Evolutionary conservation across 179 eudicot species (phyloP), one percentile per base, ranked within the genome.

Genomic region (Silene noctiflora): DNA sequence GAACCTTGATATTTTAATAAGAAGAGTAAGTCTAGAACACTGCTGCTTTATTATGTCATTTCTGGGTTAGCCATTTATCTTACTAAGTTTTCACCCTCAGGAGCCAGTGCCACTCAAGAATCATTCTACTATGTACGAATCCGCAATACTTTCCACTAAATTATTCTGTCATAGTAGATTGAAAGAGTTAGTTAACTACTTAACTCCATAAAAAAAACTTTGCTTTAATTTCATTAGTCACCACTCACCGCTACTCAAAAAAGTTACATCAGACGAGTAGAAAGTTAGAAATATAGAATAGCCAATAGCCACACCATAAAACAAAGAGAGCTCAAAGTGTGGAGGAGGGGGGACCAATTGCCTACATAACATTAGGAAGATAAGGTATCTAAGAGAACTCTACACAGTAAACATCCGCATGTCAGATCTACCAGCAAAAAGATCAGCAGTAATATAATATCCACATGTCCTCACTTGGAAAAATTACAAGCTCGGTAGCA

Each of bases 401-500:
- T 24, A 53, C 4, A 46, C 8, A 53, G 60, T 67, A 53, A 53
- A 71, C 44, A 25, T 22, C 31, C 4, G 24, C 20, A 3, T 46
- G 33, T 29, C 19, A 69, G 12, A 33, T 22, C 19, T 46, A 46
- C 60, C 12, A 46, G 9, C 59, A 69, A 44, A 22, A 20, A 20
- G 58, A 21, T 21, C 33, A 44, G 59, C 59, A 21, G 10, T 69
- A 27, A 1, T 46, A 46, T 46, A 21, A 69, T 5, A 33, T 35
- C 29, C 33, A 14, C 39, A 27, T 51, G 44, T 14, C 74, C 25
- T 53, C 62, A 25, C 22, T 53, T 51, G 62, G 21, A 71, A 53
- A 33, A 71, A 69, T 51, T 14, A 25, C 42, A 33, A 53, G 14
- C 44, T 53, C 74, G 7, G 42, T 70, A 70, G 61, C 39, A 39